Evolutionary conservation across 805 yeast species (phyloP), one percentile per base, ranked within the genome.

Genomic region (Lipomyces lipofer): DNA sequence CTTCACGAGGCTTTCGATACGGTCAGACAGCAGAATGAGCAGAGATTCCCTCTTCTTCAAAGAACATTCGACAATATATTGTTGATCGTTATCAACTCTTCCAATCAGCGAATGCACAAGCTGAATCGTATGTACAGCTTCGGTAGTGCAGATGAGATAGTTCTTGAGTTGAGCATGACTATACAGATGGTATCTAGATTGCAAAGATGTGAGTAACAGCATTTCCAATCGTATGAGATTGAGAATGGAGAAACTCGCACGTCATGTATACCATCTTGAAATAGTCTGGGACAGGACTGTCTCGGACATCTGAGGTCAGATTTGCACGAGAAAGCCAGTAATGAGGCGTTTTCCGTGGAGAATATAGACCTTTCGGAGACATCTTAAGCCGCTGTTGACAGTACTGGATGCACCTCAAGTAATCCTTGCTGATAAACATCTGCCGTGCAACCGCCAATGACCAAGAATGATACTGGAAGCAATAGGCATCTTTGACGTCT

Each of bases 211-310:
- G n/a, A n/a, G n/a, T n/a, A n/a, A n/a, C n/a, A n/a, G n/a, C n/a
- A n/a, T n/a, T n/a, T n/a, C 22, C 6, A 42, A 12, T 15, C 8
- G 19, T 42, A 12, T 21, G 46, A 27, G 7, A 45, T 17, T 13
- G 25, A 29, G 17, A 8, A 22, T 21, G 12, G 9, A 1, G n/a
- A n/a, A 12, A 12, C 9, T n/a, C 49, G 22, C 45, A 49, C 29
- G 40, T 33, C 54, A 54, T 48, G 27, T 54, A 49, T 39, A 49
- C 40, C 27, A 42, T 17, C 21, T 54, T 54, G 27, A 46, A 54
- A 21, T 54, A 54, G 29, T 54, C 58, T 10, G 58, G 58, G 9
- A 50, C 45, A 8, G 32, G 38, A 25, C 48, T 25, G 27, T 54
- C 53, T n/a, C 47, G 32, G n/a, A 54, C 28, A 9, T 28, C 36